Conservation (phyloP, 345 rosid genomes). For the Gossypium turneri region DNA sequence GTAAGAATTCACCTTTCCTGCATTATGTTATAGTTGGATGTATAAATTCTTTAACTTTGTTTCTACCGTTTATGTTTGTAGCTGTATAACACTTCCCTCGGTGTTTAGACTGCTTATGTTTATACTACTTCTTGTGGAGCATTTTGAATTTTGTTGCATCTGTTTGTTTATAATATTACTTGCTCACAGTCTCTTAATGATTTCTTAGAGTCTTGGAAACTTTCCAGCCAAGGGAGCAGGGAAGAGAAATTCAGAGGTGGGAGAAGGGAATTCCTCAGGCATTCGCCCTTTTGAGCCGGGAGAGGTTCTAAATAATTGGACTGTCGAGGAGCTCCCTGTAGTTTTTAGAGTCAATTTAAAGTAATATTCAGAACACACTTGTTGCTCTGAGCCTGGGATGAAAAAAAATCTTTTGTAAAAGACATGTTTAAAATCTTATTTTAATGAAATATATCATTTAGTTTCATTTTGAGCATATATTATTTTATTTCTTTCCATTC, state of each 20-base stretch:
- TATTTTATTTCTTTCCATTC: too few relatives aligned
- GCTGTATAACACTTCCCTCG: background rate
- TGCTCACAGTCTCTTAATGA: background rate
- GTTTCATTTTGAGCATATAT: too few relatives aligned
- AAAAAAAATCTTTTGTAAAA: too few relatives aligned
- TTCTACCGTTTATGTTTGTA: background rate
- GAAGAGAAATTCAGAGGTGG: slow-evolving; percentile 20
- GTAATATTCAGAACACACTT: too few relatives aligned
- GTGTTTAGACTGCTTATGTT: background rate
- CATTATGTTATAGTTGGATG: background rate
- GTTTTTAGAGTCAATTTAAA: too few relatives aligned
- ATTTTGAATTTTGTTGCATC: background rate
- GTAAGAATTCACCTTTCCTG: slow-evolving; percentile 20
- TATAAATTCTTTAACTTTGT: background rate
- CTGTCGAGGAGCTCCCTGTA: too few relatives aligned
- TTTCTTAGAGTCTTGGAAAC: slow-evolving; percentile 35
- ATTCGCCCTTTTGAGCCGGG: too few relatives aligned
- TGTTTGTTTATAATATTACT: background rate
- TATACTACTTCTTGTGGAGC: background rate
- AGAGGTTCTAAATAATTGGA: too few relatives aligned
- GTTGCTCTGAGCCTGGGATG: too few relatives aligned
- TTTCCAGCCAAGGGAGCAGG: slow-evolving; percentile 18
- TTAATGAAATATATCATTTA: too few relatives aligned
- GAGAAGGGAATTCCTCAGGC: too few relatives aligned
- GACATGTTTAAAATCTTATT: too few relatives aligned